Conservation (phyloP, 345 rosid species). For the Draba incana region DNA sequence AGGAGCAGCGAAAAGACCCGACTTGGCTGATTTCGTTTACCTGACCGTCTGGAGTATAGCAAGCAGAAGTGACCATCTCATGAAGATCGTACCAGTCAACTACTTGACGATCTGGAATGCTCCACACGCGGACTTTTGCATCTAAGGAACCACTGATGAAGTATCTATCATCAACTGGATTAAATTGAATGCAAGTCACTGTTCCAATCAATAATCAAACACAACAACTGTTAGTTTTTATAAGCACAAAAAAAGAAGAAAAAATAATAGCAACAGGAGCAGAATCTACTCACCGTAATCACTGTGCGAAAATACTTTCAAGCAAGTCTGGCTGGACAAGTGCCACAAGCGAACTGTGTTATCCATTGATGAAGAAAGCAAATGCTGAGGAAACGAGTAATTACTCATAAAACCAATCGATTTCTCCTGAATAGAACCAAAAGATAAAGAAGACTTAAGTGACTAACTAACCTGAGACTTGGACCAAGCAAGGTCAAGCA, state of each 20-base stretch:
- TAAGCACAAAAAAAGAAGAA: slow-evolving; percentile 5
- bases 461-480: slow-evolving; percentile 77
- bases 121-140: slow-evolving; percentile 97
- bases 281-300: slow-evolving; percentile 73
- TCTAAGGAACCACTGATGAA: slow-evolving; percentile 98
- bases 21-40: slow-evolving; percentile 44
- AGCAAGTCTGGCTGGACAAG: slow-evolving; percentile 79
- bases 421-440: background rate
- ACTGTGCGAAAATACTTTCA: slow-evolving; percentile 90
- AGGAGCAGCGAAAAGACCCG: background rate
- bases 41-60: slow-evolving; percentile 98
- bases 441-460: background rate
- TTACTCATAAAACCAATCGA: slow-evolving; percentile 6
- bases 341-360: slow-evolving; percentile 96
- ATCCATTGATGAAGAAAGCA: slow-evolving; percentile 98
- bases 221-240: background rate
- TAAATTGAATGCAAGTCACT: slow-evolving; percentile 99
- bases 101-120: slow-evolving; percentile 90
- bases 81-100: slow-evolving; percentile 96
- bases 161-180: slow-evolving; percentile 93
- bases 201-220: slow-evolving; percentile 45
- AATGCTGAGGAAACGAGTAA: slow-evolving; percentile 51
- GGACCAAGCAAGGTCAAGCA: slow-evolving; percentile 99
- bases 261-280: background rate
- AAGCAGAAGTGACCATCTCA: slow-evolving; percentile 98